These are phyloP conservation scores for Chlorokybus atmophyticus DNA, from an alignment of 139 green algal species.

Conservation along the genomic window DNA sequence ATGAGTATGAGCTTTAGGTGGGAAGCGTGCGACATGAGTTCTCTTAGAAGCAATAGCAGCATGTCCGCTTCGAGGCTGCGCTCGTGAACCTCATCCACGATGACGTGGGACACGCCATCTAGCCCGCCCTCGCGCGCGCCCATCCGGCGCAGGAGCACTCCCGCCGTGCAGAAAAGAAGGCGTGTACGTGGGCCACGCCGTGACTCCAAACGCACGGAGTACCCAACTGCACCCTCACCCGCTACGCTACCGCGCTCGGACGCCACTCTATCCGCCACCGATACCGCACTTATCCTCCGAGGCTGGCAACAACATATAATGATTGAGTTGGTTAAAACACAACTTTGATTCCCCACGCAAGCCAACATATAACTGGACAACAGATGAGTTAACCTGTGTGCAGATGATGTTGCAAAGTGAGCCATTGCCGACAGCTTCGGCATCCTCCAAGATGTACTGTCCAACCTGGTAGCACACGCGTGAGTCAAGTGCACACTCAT, in stretches of 20 bases:
- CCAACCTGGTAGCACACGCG: no score
- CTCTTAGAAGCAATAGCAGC: slow-evolving; percentile 42
- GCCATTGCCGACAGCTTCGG: no score
- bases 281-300: slow-evolving; percentile 51
- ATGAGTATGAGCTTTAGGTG: slow-evolving; percentile 54
- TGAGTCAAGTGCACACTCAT: no score
- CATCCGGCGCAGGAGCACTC: slow-evolving; percentile 47
- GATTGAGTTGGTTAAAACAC: no score
- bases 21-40: slow-evolving; percentile 27
- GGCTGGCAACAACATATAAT: no score
- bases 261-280: slow-evolving; percentile 49
- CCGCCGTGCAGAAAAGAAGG: slow-evolving; percentile 41
- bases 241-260: slow-evolving; percentile 47
- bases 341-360: no score
- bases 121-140: slow-evolving; percentile 50
- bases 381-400: no score
- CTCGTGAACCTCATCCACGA: slow-evolving; percentile 88
- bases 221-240: slow-evolving; percentile 49
- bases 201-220: slow-evolving; percentile 28
- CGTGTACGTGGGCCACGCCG: slow-evolving; percentile 38
- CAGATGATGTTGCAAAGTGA: no score
- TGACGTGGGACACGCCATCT: slow-evolving; percentile 60
- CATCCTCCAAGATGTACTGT: no score
- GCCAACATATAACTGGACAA: no score
- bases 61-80: slow-evolving; percentile 40